Conservation (phyloP, 2,329 filamentous ascomycete species). For the Fusarium chlamydosporum region DNA sequence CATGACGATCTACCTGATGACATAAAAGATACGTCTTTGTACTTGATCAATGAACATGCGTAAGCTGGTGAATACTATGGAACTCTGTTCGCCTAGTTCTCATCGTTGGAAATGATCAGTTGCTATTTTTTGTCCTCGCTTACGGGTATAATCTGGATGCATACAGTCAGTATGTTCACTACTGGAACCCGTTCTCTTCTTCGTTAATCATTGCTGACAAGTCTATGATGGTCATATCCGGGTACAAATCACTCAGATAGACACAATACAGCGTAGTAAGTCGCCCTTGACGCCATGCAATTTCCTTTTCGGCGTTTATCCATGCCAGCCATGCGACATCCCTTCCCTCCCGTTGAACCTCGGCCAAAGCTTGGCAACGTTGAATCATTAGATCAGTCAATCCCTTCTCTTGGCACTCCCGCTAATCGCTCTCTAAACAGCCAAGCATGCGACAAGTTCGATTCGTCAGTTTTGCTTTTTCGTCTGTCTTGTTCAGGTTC, state of each 20-base stretch:
- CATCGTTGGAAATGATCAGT: not conserved
- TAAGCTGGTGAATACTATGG: too few species aligned
- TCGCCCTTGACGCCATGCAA: conserved; percentile 17
- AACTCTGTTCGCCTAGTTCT: not conserved
- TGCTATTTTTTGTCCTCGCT: not conserved
- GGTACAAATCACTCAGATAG: not conserved
- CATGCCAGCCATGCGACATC: conserved; percentile 31
- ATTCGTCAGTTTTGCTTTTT: conserved; percentile 12
- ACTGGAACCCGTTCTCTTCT: too few species aligned
- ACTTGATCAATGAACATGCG: too few species aligned
- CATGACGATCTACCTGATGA: not conserved
- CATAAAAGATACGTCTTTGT: not conserved
- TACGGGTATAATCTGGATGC: not conserved
- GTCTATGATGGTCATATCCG: not conserved
- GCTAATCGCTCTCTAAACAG: conserved; percentile 22
- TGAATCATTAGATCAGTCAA: not conserved
- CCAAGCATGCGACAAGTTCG: not conserved
- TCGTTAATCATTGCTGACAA: too few species aligned
- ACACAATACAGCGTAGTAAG: not conserved
- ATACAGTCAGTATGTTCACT: not conserved
- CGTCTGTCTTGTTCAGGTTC: not conserved
- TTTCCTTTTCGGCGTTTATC: conserved; percentile 18
- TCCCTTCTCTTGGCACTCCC: conserved; percentile 2
- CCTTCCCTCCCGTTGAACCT: not conserved
- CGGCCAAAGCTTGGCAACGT: conserved; percentile 28